Evolutionary conservation across 1,139 yeast species (phyloP), one percentile per base, ranked within the genome.

Genomic region (Yamadazyma siamensis): DNA sequence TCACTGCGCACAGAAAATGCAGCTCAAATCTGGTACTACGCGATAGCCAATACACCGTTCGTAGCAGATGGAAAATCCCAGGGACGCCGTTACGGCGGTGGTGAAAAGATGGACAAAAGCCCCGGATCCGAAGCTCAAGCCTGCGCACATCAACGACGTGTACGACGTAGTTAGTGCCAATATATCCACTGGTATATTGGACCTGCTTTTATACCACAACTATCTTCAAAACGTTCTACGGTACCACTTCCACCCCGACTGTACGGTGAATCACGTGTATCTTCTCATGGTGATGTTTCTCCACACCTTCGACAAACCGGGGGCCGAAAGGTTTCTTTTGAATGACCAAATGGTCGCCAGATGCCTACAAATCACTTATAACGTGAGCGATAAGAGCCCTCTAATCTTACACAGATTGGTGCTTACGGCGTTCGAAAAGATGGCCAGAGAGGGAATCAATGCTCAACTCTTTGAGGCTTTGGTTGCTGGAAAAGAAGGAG

Each of bases 221-320:
- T 59, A 50, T 40, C 59, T 31, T 13, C 37, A 46, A 14, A 34
- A 46, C 15, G 52, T 59, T 23, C 50, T 69, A 9, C 72, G 76
- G 77, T 54, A 53, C 4, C 42, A 48, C 26, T 68, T 69, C 35
- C 58, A 58, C 28, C 53, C 48, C 11, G 71, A 69, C 32, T 52
- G 59, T 5, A 53, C 69, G 2, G 47, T 54, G 22, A 58, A 51
- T 15, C 77, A 72, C 40, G 50, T 70, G 4, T 59, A 61, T 29
- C 48, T 65, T 29, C 47, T 69, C 10, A 53, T 59, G 8, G 35
- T 45, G 13, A 28, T 47, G 11, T 35, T n/a, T n/a, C n/a, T n/a
- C n/a, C n/a, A n/a, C n/a, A n/a, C n/a, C n/a, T n/a, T n/a, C n/a
- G n/a, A n/a, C n/a, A n/a, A n/a, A n/a, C n/a, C n/a, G n/a, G n/a